Conservation (phyloP, 768 basidiomycete species). For the Amanita jacksonii region DNA sequence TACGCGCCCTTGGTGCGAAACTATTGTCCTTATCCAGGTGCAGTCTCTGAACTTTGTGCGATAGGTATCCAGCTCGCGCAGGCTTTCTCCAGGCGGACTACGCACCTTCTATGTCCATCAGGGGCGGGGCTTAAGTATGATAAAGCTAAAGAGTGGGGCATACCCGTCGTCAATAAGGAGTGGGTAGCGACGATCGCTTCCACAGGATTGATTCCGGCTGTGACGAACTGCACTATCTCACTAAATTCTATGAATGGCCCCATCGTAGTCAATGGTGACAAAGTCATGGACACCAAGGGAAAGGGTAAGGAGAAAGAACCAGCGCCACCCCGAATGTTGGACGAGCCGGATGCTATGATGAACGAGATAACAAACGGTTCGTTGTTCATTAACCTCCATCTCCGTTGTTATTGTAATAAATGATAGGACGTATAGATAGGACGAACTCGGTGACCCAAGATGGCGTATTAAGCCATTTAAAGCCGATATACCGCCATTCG, state of each 20-base stretch:
- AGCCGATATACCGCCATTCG: conserved; percentile 5
- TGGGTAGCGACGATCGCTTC: conserved; percentile 61
- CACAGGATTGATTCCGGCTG: conserved; percentile 36
- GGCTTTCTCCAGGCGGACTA: conserved; percentile 57
- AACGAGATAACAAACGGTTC: conserved; percentile 40
- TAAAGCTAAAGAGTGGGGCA: conserved; percentile 72
- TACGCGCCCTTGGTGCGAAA: conserved; percentile 61
- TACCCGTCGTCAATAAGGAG: conserved; percentile 56
- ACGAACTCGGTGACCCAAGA: background rate
- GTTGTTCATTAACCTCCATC: conserved; percentile 6
- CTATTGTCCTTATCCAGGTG: background rate
- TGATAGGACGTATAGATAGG: background rate
- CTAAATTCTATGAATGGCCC: conserved; percentile 8
- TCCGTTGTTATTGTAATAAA: background rate
- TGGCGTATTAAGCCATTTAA: background rate
- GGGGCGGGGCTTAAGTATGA: conserved; percentile 64
- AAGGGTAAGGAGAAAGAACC: conserved; percentile 18
- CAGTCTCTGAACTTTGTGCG: background rate
- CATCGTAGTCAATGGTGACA: background rate
- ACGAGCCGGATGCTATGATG: conserved; percentile 18
- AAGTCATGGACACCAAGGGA: conserved; percentile 15
- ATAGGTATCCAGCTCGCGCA: conserved; percentile 46
- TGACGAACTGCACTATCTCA: conserved; percentile 23
- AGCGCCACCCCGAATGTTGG: background rate
- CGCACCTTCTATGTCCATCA: conserved; percentile 75